Evolutionary conservation across 306 rosid genomes (phyloP).

Genomic region (Fagus sylvatica): DNA sequence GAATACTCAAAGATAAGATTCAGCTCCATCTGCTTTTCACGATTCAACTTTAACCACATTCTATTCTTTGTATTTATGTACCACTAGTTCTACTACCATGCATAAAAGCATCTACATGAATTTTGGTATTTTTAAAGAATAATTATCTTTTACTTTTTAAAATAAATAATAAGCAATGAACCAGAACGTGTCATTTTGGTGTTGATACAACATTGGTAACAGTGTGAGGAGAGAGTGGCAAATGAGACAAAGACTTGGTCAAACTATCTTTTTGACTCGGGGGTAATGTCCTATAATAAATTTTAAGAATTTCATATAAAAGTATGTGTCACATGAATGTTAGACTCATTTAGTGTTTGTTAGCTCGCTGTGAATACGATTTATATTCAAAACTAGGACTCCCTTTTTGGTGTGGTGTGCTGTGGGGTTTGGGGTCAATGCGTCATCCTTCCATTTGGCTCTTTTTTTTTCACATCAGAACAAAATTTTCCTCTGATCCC

Average conservation of each 20-base stretch:
- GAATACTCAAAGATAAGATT: no score
- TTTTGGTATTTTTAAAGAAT: no score
- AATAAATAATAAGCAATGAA: no score
- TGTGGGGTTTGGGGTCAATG: neutral
- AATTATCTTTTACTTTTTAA: no score
- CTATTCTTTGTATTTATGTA: no score
- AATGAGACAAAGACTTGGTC: conserved; percentile 22
- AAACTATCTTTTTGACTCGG: conserved; percentile 28
- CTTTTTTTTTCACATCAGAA: conserved; percentile 6
- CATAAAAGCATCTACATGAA: no score
- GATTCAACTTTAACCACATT: no score
- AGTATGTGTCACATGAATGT: neutral
- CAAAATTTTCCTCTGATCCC: neutral
- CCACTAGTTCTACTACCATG: no score
- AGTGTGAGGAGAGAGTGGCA: neutral
- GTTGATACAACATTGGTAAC: neutral
- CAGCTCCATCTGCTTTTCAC: no score
- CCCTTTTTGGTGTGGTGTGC: neutral
- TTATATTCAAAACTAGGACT: neutral
- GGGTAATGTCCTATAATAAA: no score
- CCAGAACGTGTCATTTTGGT: no score
- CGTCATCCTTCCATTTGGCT: conserved; percentile 28
- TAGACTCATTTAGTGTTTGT: neutral
- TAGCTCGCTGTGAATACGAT: neutral
- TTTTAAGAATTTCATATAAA: neutral